Evolutionary conservation across 129 eudicot genomes (phyloP).

Genomic region (Saussurea involucrata): DNA sequence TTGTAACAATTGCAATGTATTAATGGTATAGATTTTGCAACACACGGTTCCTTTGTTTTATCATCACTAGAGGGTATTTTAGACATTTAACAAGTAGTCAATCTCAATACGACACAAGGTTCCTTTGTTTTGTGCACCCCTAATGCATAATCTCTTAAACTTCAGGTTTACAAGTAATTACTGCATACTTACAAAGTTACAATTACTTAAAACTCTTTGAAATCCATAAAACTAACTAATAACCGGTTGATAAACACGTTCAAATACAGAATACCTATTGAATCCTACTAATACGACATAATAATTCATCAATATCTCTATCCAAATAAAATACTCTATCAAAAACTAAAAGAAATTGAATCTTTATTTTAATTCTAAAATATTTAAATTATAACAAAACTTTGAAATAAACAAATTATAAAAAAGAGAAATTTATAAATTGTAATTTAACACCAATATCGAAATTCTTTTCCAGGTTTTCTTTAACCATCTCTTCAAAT

Average conservation of each 20-base stretch:
- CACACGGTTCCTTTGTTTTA: not conserved
- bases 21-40: no score
- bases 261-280: no score
- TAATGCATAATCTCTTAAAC: no score
- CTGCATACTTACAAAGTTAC: not conserved
- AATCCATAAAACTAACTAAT: not conserved
- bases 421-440: no score
- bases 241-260: no score
- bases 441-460: no score
- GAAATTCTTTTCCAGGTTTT: not conserved
- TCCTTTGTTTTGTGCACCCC: no score
- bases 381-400: no score
- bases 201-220: not conserved
- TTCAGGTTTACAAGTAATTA: not conserved
- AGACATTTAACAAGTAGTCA: not conserved
- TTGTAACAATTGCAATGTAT: not conserved
- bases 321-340: no score
- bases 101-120: no score
- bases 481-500: not conserved
- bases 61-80: not conserved
- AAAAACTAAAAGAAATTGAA: not conserved
- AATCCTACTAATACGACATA: no score
- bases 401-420: not conserved
- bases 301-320: not conserved
- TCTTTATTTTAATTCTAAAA: not conserved